Conservation (phyloP, 805 yeast genomes). For the Cyberlindnera xishuangbannaensis region DNA sequence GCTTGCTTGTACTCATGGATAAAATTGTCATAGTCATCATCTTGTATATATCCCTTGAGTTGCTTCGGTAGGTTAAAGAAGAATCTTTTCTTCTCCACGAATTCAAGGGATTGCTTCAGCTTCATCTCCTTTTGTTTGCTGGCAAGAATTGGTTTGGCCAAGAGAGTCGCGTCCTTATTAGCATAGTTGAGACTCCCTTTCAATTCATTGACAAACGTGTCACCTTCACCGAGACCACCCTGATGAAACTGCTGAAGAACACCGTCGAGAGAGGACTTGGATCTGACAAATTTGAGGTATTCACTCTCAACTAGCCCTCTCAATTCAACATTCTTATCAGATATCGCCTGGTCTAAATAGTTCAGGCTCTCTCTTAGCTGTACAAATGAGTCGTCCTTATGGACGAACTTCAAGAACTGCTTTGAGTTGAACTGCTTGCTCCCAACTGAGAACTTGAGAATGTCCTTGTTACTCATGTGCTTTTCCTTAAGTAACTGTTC, state of each 20-base stretch:
- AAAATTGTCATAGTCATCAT: constrained; percentile 52
- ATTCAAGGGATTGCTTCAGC: constrained; percentile 41
- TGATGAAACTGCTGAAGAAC: constrained; percentile 48
- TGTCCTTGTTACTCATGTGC: constrained; percentile 32
- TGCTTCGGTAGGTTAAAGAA: constrained; percentile 54
- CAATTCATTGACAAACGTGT: constrained; percentile 27
- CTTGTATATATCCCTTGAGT: constrained; percentile 36
- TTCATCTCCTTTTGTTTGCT: constrained; percentile 43
- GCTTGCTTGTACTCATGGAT: constrained; percentile 54
- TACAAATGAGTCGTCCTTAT: constrained; percentile 46
- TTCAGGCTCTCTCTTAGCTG: constrained; percentile 44
- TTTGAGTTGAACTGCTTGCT: constrained; percentile 56
- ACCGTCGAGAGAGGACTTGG: constrained; percentile 58
- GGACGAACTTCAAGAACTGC: constrained; percentile 48
- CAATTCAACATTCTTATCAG: constrained; percentile 43
- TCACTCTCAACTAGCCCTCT: constrained; percentile 50
- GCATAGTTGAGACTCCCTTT: constrained; percentile 43
- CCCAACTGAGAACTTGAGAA: constrained; percentile 45
- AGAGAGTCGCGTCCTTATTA: constrained; percentile 44
- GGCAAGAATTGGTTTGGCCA: constrained; percentile 55
- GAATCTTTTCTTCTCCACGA: constrained; percentile 46
- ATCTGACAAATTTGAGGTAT: constrained; percentile 56
- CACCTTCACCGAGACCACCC: constrained; percentile 26
- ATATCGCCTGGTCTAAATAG: constrained; percentile 42
- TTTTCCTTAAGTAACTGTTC: constrained; percentile 35